Evolutionary conservation across 2,329 filamentous ascomycete genomes (phyloP).

Genomic region (Phialocephala sp.): DNA sequence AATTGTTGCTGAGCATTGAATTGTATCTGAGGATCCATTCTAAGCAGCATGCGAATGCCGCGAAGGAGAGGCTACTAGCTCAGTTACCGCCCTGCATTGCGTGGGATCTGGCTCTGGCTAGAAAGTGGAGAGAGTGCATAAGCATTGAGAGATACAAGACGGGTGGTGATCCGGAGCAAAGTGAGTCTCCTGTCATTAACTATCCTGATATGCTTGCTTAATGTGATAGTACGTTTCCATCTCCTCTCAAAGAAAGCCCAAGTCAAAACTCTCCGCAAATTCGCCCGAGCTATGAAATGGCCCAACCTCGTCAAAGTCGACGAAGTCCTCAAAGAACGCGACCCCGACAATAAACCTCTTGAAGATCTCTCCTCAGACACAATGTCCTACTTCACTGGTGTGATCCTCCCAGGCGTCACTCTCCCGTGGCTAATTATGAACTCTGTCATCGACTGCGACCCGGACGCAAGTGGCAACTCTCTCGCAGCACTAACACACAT

Average conservation of each 20-base stretch:
- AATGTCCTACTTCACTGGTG: slow-evolving; percentile 78
- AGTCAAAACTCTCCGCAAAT: slow-evolving; percentile 70
- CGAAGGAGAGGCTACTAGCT: slow-evolving; percentile 66
- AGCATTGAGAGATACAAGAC: slow-evolving; percentile 64
- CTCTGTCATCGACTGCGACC: slow-evolving; percentile 75
- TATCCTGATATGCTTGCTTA: slow-evolving; percentile 16
- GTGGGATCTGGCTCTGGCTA: slow-evolving; percentile 75
- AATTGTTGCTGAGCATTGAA: slow-evolving; percentile 76
- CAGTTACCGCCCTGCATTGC: slow-evolving; percentile 73
- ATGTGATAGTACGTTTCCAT: slow-evolving; percentile 60
- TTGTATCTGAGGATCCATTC: slow-evolving; percentile 73
- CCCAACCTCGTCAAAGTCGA: slow-evolving; percentile 72
- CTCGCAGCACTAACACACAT: slow-evolving; percentile 72
- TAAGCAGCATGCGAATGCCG: slow-evolving; percentile 62
- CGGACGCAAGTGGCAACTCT: slow-evolving; percentile 64
- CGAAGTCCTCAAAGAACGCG: slow-evolving; percentile 63
- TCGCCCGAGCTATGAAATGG: slow-evolving; percentile 78
- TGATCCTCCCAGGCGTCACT: slow-evolving; percentile 72
- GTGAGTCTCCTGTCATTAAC: slow-evolving; percentile 43
- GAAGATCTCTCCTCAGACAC: slow-evolving; percentile 70
- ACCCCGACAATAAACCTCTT: slow-evolving; percentile 57
- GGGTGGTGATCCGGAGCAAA: slow-evolving; percentile 56
- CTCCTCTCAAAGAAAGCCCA: slow-evolving; percentile 70
- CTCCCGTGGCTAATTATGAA: slow-evolving; percentile 82
- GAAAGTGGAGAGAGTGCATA: slow-evolving; percentile 74